Percentiles rank a stretch among this genome's conserved stretches.
Evolutionary conservation across 139 green algal genomes (phyloP).

Genomic region (Closterium sp.): DNA sequence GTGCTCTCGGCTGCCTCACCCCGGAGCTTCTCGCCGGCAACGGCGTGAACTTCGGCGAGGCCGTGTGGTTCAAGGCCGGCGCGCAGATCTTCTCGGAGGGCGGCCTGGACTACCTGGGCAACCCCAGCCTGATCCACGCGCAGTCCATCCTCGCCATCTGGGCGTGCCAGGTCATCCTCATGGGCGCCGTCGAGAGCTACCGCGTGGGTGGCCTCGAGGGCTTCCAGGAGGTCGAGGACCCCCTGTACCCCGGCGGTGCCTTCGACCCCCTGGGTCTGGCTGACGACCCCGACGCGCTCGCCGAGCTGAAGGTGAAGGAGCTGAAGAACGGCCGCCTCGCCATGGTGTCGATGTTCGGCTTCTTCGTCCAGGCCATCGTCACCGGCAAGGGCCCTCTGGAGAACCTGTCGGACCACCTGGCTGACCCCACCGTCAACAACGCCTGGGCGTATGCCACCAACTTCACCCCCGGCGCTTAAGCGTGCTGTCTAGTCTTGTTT

Average conservation of each 20-base stretch:
- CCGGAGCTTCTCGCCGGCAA: neutral
- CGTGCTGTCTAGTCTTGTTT: neutral
- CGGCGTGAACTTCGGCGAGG: neutral
- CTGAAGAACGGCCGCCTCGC: constrained; percentile 84
- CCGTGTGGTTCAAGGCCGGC: neutral
- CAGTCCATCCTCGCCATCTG: too few species aligned
- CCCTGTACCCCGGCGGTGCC: constrained; percentile 69
- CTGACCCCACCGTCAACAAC: constrained; percentile 82
- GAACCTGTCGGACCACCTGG: constrained; percentile 86
- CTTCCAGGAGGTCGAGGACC: constrained; percentile 64
- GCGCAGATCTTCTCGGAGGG: too few species aligned
- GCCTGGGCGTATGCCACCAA: constrained; percentile 77
- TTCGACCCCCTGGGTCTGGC: constrained; percentile 83
- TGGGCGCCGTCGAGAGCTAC: too few species aligned
- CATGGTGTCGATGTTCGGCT: constrained; percentile 74
- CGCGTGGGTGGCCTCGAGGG: too few species aligned
- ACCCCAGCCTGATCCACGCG: too few species aligned
- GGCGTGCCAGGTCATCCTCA: too few species aligned
- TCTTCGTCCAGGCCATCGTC: constrained; percentile 69
- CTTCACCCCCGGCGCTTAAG: constrained; percentile 23
- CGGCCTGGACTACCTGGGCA: too few species aligned
- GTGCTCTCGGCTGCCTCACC: neutral
- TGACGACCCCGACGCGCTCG: constrained; percentile 87
- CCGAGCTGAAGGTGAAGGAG: constrained; percentile 90
- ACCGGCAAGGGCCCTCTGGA: constrained; percentile 80